Base-by-base conservation (phyloP, 306 rosid species). In the Ochetophila trinervis region DNA sequence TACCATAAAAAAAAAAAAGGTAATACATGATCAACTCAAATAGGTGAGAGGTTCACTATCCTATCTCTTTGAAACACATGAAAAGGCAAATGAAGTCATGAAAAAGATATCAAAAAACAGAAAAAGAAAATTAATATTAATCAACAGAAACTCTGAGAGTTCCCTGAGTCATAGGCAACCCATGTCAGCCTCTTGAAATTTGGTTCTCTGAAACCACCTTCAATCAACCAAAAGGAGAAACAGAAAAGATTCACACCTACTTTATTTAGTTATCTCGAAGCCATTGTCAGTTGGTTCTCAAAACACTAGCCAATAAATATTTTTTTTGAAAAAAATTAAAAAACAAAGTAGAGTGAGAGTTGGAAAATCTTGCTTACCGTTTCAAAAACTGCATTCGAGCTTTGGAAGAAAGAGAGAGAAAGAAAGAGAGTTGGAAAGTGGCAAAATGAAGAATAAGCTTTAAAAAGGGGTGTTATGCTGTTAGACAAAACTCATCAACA, bases 91-190 rank as follows among this genome's bases (percentile, higher is more conserved):
- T 66, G 65, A 62, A 65, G 69, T 60, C 66, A 62, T 3, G 47
- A 70, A 63, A 72, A 79, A 72, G 54, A 70, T 67, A 58, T 32
- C 51, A 48, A 47, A 55, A 58, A 21, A 32, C 57, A 65, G 71
- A 71, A 16, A 51, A 52, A 15, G 54, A 66, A 53, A 45, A 52
- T 27, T 27, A 60, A 44, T 66, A 57, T 48, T 60, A 63, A 20
- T 58, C 53, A 16, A 70, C 66, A 71, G 58, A 20, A 57, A 57
- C 55, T 18, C 24, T 30, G 53, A n/a, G 21, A 37, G 80, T 85
- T 83, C 63, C 87, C 85, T 75, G 66, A 71, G 83, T 84, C 86
- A 79, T 48, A 73, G 84, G 82, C 73, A 86, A 81, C 70, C 59
- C 68, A 70, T 73, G 57, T 68, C 44, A 6, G 74, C 78, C 83